A percentile compares a stretch with the other conserved stretches of the same genome.
Evolutionary conservation across 768 basidiomycete species (phyloP).

Genomic region (Inosperma sp.): DNA sequence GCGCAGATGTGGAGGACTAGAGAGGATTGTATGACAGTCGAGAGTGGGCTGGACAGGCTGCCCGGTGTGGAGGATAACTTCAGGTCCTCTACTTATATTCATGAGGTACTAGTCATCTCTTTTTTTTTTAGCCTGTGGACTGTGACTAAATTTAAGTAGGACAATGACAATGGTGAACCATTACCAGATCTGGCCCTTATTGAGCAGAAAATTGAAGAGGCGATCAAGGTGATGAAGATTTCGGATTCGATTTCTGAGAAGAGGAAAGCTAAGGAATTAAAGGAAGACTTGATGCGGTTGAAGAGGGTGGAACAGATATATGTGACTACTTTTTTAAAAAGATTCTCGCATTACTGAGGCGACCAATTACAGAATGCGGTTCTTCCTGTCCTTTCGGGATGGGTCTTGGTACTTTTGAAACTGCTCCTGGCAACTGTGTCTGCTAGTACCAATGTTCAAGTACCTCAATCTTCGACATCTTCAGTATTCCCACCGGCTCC

Average conservation of each 20-base stretch:
- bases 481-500: slow-evolving; percentile 70
- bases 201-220: slow-evolving; percentile 71
- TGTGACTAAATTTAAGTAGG: slow-evolving; percentile 34
- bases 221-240: slow-evolving; percentile 45
- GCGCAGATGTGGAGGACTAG: slow-evolving; percentile 95
- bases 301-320: slow-evolving; percentile 92
- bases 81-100: slow-evolving; percentile 46
- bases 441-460: slow-evolving; percentile 60
- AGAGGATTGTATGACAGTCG: slow-evolving; percentile 91
- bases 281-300: slow-evolving; percentile 80
- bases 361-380: slow-evolving; percentile 58
- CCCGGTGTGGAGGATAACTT: slow-evolving; percentile 60
- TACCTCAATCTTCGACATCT: slow-evolving; percentile 62
- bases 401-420: slow-evolving; percentile 92
- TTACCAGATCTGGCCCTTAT: slow-evolving; percentile 68
- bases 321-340: slow-evolving; percentile 45
- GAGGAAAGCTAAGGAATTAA: slow-evolving; percentile 61
- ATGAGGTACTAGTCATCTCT: slow-evolving; percentile 31
- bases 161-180: slow-evolving; percentile 57
- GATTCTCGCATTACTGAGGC: not conserved
- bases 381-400: slow-evolving; percentile 78
- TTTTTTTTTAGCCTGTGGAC: slow-evolving; percentile 2
- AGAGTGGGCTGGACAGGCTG: slow-evolving; percentile 84
- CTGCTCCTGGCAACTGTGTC: slow-evolving; percentile 90
- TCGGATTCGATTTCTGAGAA: slow-evolving; percentile 49